phyloP scores from a whole-genome alignment of 163 green algal species.

The Prototheca cutis region DNA sequence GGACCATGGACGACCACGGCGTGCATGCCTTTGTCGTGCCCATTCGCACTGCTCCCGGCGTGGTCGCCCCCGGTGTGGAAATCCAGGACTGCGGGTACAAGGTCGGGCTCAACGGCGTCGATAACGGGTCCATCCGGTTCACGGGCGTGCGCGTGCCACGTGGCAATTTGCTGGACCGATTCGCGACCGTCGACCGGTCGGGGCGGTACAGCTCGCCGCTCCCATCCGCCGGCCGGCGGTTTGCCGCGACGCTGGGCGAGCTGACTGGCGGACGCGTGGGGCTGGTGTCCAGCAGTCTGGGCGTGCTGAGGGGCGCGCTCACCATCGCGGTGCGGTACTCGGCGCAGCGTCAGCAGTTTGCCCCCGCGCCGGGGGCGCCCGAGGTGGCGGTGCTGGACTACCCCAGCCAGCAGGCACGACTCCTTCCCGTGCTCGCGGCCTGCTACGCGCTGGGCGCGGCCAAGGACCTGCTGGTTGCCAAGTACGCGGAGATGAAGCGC shows the following conservation, averaged over 20 bases:
- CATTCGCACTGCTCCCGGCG: constrained; percentile 42
- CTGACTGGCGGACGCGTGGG: constrained; percentile 76
- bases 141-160: constrained; percentile 62
- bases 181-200: constrained; percentile 49
- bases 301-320: constrained; percentile 40
- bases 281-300: constrained; percentile 45
- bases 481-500: constrained; percentile 68
- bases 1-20: constrained; percentile 58
- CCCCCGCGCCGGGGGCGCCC: constrained; percentile 42
- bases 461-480: constrained; percentile 42
- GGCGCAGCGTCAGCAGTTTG: constrained; percentile 75
- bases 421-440: constrained; percentile 72
- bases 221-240: constrained; percentile 37
- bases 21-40: constrained; percentile 82
- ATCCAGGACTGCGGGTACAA: constrained; percentile 86
- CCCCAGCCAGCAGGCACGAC: constrained; percentile 60
- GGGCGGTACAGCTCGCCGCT: constrained; percentile 58
- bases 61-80: constrained; percentile 56
- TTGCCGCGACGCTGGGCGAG: constrained; percentile 79
- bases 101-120: constrained; percentile 73
- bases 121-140: constrained; percentile 82
- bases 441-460: constrained; percentile 64
- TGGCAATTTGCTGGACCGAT: constrained; percentile 71
- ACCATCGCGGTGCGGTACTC: constrained; percentile 74
- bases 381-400: constrained; percentile 82